phyloP scores from a whole-genome alignment of 2,329 filamentous ascomycete genomes.

The Emergomyces orientalis region DNA sequence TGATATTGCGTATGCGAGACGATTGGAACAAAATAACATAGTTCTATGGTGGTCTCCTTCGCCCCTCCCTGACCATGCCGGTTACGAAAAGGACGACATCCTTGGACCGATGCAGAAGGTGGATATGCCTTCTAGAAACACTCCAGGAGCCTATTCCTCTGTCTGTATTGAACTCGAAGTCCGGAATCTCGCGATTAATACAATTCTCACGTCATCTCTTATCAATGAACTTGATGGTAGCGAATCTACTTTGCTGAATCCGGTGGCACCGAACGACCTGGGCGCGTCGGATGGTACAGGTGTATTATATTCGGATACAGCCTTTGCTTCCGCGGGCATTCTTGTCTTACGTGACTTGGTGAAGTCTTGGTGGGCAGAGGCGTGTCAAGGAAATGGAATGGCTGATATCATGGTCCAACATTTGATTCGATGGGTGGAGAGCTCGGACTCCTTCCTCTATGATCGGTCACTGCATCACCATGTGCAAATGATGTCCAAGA shows the following conservation, averaged over 20 bases:
- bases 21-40: constrained; percentile 82
- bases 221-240: constrained; percentile 93
- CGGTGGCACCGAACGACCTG: constrained; percentile 52
- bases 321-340: constrained; percentile 86
- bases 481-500: constrained; percentile 96
- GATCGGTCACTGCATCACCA: constrained; percentile 93
- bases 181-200: constrained; percentile 93
- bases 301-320: constrained; percentile 72
- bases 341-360: constrained; percentile 95
- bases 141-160: constrained; percentile 84
- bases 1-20: constrained; percentile 85
- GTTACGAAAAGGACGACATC: constrained; percentile 88
- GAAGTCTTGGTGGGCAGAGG: constrained; percentile 95
- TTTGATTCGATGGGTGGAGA: constrained; percentile 93
- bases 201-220: constrained; percentile 87
- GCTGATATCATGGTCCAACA: constrained; percentile 97
- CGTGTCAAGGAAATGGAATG: constrained; percentile 82
- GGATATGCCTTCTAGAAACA: constrained; percentile 87
- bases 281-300: constrained; percentile 54
- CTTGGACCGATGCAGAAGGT: constrained; percentile 73
- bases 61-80: constrained; percentile 84
- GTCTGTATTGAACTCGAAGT: constrained; percentile 94
- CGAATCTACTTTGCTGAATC: constrained; percentile 78
- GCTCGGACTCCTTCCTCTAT: constrained; percentile 85
- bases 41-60: constrained; percentile 94